These are phyloP conservation scores for Taiozyma sp. DNA, from an alignment of 1,139 yeast species.

Conservation along the genomic window DNA sequence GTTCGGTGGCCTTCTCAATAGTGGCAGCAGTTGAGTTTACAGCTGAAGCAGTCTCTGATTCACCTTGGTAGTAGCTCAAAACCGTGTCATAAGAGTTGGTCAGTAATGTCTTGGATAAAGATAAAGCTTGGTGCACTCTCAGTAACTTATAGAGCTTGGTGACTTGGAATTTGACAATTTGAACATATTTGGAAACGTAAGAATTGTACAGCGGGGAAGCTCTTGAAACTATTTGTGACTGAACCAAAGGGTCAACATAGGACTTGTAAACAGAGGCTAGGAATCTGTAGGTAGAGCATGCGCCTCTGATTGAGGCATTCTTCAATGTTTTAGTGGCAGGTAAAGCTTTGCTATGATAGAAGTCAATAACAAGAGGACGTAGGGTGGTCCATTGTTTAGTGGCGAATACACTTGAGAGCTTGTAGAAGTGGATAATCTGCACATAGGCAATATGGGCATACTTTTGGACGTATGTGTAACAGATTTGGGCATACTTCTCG, in stretches of 20 bases:
- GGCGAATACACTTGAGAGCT: neutral
- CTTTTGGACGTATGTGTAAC: neutral
- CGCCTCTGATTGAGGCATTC: neutral
- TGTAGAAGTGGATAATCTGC: neutral
- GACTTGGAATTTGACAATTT: neutral
- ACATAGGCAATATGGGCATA: neutral
- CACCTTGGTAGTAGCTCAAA: slow-evolving; percentile 3
- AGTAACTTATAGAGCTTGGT: slow-evolving; percentile 14
- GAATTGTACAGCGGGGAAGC: slow-evolving; percentile 7
- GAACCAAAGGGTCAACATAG: neutral
- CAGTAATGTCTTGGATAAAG: slow-evolving; percentile 10
- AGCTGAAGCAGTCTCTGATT: neutral
- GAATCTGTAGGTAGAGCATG: neutral
- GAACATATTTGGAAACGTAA: slow-evolving; percentile 7
- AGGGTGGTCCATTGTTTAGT: neutral
- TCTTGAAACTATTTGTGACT: neutral
- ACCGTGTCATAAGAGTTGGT: slow-evolving; percentile 14
- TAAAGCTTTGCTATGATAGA: neutral
- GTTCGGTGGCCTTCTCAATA: neutral
- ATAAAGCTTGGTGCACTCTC: slow-evolving; percentile 14
- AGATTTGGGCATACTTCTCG: neutral
- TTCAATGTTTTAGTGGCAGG: neutral
- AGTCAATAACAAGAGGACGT: neutral
- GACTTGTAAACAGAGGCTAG: neutral
- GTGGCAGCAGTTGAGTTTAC: slow-evolving; percentile 1